These are phyloP conservation scores for Botrytis hyacinthi DNA, from an alignment of 2,329 filamentous ascomycete genomes.

Conservation along the genomic window DNA sequence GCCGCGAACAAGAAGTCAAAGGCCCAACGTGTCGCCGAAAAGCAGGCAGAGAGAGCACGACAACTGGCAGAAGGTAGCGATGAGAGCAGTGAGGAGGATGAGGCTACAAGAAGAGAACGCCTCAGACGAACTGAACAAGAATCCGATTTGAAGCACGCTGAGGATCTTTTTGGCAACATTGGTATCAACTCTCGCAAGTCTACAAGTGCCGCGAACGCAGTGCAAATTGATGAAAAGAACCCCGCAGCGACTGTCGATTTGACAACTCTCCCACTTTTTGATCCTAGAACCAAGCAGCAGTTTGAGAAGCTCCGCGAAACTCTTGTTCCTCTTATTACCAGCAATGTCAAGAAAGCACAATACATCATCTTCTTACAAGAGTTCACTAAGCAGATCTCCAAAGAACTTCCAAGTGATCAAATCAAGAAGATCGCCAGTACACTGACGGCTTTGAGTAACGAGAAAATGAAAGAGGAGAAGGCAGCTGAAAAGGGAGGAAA, in stretches of 20 bases:
- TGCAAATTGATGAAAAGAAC: constrained; percentile 69
- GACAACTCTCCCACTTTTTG: constrained; percentile 77
- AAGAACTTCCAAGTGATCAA: constrained; percentile 85
- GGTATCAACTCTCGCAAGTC: constrained; percentile 67
- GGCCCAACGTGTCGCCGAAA: constrained; percentile 79
- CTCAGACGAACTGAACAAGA: constrained; percentile 81
- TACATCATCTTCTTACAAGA: constrained; percentile 90
- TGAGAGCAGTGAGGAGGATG: constrained; percentile 64
- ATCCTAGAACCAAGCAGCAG: constrained; percentile 81
- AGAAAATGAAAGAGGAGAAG: constrained; percentile 99
- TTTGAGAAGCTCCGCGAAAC: constrained; percentile 78
- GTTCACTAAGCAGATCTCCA: constrained; percentile 81
- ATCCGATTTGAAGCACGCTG: constrained; percentile 81
- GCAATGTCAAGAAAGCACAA: constrained; percentile 81
- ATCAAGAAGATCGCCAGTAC: constrained; percentile 93
- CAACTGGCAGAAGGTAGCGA: constrained; percentile 55
- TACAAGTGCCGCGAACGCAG: constrained; percentile 61
- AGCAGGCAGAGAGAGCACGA: constrained; percentile 57
- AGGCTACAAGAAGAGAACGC: constrained; percentile 70
- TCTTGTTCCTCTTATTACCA: constrained; percentile 72
- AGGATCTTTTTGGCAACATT: constrained; percentile 82
- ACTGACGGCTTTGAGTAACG: constrained; percentile 87
- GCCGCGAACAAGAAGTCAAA: constrained; percentile 90
- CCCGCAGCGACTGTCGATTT: constrained; percentile 81
- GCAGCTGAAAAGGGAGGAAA: constrained; percentile 88